Evolutionary conservation across 768 basidiomycete species (phyloP).

Genomic region (Pulveroboletus sp.): DNA sequence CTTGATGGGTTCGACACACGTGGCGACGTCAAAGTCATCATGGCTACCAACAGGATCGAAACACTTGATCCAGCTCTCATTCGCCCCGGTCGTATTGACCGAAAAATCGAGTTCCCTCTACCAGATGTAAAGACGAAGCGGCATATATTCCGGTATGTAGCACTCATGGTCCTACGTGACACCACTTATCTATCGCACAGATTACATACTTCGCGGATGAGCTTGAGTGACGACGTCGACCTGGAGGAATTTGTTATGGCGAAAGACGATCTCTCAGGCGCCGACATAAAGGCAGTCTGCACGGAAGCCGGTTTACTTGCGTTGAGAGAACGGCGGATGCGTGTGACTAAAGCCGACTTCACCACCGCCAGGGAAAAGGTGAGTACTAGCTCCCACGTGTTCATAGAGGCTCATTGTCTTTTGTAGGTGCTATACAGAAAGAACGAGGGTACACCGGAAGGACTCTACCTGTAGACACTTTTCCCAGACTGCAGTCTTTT

Average conservation of each 20-base stretch:
- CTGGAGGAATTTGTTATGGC: slow-evolving; percentile 93
- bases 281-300: slow-evolving; percentile 98
- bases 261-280: slow-evolving; percentile 94
- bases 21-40: slow-evolving; percentile 99
- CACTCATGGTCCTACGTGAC: neutral
- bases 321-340: slow-evolving; percentile 90
- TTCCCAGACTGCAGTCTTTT: no score
- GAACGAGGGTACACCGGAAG: slow-evolving; percentile 94
- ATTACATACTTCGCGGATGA: slow-evolving; percentile 95
- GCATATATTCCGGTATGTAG: slow-evolving; percentile 85
- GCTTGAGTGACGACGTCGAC: slow-evolving; percentile 79
- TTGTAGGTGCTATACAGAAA: slow-evolving; percentile 84
- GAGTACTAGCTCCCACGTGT: slow-evolving; percentile 9
- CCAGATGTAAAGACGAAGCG: slow-evolving; percentile 99
- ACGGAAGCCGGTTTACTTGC: slow-evolving; percentile 98
- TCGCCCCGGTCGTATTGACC: slow-evolving; percentile 96
- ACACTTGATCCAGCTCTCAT: slow-evolving; percentile 96
- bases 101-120: slow-evolving; percentile 97
- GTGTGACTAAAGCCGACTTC: slow-evolving; percentile 89
- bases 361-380: slow-evolving; percentile 92
- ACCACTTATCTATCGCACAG: slow-evolving; percentile 34
- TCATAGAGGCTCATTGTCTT: slow-evolving; percentile 9
- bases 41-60: slow-evolving; percentile 99
- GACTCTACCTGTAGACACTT: slow-evolving; percentile 64
- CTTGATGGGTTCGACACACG: slow-evolving; percentile 99